phyloP scores from a whole-genome alignment of 768 basidiomycete genomes.

The Ramaria rubella region DNA sequence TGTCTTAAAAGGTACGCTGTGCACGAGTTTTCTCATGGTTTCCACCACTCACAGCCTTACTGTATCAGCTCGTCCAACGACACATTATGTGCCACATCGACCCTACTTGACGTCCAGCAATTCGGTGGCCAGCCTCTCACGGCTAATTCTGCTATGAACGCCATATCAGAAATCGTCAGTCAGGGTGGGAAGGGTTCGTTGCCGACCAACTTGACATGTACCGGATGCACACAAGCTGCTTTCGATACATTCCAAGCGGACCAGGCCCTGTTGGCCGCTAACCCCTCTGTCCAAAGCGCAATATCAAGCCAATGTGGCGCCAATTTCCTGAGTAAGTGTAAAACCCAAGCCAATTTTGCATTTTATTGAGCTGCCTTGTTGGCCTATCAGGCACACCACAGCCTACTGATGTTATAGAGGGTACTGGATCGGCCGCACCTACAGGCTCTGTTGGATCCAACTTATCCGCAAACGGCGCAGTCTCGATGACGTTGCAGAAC shows the following conservation, averaged over 20 bases:
- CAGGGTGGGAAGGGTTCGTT: constrained; percentile 10
- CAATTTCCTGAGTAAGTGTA: constrained; percentile 24
- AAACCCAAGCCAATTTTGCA: background rate
- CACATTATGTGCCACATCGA: constrained; percentile 50
- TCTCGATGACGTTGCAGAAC: background rate
- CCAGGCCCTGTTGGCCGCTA: constrained; percentile 18
- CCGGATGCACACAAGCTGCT: constrained; percentile 28
- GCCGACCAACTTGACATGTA: constrained; percentile 24
- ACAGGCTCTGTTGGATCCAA: background rate
- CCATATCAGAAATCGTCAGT: constrained; percentile 12
- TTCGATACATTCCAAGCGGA: constrained; percentile 23
- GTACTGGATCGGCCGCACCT: constrained; percentile 10
- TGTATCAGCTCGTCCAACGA: constrained; percentile 31
- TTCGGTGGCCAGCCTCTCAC: constrained; percentile 21
- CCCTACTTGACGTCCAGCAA: constrained; percentile 46
- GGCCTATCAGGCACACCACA: constrained; percentile 20
- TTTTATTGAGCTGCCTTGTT: background rate
- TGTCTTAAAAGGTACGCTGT: constrained; percentile 62
- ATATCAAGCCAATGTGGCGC: constrained; percentile 22
- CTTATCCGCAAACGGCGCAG: background rate
- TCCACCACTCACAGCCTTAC: constrained; percentile 5
- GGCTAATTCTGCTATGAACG: constrained; percentile 11
- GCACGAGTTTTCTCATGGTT: background rate
- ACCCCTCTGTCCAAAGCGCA: constrained; percentile 15
- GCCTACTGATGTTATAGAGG: constrained; percentile 20